Evolutionary conservation across 164 flowering plant genomes (phyloP).

Genomic region (Dillenia suffruticosa): DNA sequence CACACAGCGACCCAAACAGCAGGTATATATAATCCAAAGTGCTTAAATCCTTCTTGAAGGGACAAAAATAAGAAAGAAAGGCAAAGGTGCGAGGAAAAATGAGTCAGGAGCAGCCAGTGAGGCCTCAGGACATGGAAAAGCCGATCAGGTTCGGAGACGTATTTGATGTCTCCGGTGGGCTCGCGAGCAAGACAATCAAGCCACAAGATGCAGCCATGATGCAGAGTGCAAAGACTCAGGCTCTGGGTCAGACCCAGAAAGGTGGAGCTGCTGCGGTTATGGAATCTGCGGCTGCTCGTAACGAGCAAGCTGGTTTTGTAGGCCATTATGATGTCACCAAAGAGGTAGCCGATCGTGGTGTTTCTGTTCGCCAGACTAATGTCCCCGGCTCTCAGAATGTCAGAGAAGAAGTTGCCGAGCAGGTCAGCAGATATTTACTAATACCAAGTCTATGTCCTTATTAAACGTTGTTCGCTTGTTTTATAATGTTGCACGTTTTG

Average conservation of each 20-base stretch:
- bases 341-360: slow-evolving; percentile 25
- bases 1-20: too few relatives aligned
- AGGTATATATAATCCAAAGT: too few relatives aligned
- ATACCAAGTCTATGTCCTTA: too few relatives aligned
- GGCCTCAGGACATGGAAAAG: slow-evolving; percentile 21
- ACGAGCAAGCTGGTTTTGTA: slow-evolving; percentile 40
- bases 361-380: slow-evolving; percentile 28
- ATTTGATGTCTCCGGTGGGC: slow-evolving; percentile 39
- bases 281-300: slow-evolving; percentile 50
- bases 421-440: slow-evolving; percentile 20
- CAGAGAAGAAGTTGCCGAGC: slow-evolving; percentile 45
- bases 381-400: slow-evolving; percentile 29
- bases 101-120: slow-evolving; percentile 35
- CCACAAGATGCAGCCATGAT: slow-evolving; percentile 53
- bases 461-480: too few relatives aligned
- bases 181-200: slow-evolving; percentile 27
- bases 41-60: too few relatives aligned
- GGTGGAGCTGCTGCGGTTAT: slow-evolving; percentile 48
- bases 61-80: too few relatives aligned
- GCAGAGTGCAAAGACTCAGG: slow-evolving; percentile 40
- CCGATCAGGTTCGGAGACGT: slow-evolving; percentile 54
- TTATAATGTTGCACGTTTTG: too few relatives aligned
- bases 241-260: slow-evolving; percentile 38
- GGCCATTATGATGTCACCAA: slow-evolving; percentile 26
- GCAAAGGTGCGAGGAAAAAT: neutral